Evolutionary conservation across 495 filamentous ascomycete species (phyloP).

Genomic region (Penicillium lagena): DNA sequence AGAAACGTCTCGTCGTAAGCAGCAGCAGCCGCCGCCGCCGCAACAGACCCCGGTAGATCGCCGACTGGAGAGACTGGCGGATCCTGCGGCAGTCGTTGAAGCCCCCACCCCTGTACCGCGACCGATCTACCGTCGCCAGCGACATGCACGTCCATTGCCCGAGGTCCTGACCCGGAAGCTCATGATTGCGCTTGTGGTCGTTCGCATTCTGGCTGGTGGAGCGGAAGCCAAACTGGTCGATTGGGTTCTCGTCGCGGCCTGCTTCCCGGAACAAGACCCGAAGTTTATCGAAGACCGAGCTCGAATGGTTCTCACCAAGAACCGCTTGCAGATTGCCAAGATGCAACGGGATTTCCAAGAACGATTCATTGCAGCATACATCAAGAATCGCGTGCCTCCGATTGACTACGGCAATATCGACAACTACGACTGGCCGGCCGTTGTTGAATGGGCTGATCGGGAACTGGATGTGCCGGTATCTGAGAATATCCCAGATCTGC

Average conservation of each 20-base stretch:
- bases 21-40: neutral
- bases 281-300: conserved; percentile 56
- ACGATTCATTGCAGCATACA: conserved; percentile 70
- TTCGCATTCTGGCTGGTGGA: conserved; percentile 70
- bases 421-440: conserved; percentile 66
- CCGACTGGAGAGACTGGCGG: conserved; percentile 25
- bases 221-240: conserved; percentile 56
- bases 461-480: conserved; percentile 39
- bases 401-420: conserved; percentile 68
- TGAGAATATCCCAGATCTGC: conserved; percentile 40
- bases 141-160: conserved; percentile 12
- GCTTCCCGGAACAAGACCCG: conserved; percentile 57
- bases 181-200: conserved; percentile 64
- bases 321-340: conserved; percentile 55
- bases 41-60: conserved; percentile 4
- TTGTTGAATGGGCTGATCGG: conserved; percentile 67
- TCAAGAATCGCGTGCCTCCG: conserved; percentile 54
- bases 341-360: conserved; percentile 73
- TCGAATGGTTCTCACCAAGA: conserved; percentile 48
- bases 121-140: conserved; percentile 19
- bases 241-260: conserved; percentile 62
- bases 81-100: conserved; percentile 8
- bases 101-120: neutral
- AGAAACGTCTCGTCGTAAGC: neutral
- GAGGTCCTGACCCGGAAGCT: conserved; percentile 31